phyloP scores from a whole-genome alignment of 2,329 filamentous ascomycete species.

The Monilinia vaccinii-corymbosi region DNA sequence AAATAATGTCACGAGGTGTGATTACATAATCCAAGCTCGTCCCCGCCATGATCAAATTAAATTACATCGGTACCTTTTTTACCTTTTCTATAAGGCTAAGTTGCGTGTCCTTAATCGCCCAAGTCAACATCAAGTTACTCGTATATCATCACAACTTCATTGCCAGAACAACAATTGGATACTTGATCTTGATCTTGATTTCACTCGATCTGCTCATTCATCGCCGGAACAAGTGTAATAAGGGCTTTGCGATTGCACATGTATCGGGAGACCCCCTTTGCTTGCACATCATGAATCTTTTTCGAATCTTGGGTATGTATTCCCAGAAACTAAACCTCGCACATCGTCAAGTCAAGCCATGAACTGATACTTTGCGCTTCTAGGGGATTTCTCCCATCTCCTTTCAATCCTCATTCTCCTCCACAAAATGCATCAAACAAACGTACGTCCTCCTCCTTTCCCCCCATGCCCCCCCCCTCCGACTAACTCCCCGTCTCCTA shows the following conservation, averaged over 20 bases:
- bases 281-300: slow-evolving; percentile 54
- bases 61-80: slow-evolving; percentile 1
- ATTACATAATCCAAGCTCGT: slow-evolving; percentile 6
- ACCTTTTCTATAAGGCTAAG: slow-evolving; percentile 6
- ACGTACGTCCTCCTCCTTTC: slow-evolving; percentile 46
- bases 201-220: too few relatives aligned
- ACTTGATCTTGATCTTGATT: too few relatives aligned
- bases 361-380: slow-evolving; percentile 9
- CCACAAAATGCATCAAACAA: slow-evolving; percentile 91
- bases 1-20: too few relatives aligned
- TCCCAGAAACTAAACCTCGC: not conserved
- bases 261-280: slow-evolving; percentile 3
- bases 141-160: not conserved
- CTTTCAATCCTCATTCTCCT: slow-evolving; percentile 88
- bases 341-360: not conserved
- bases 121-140: not conserved
- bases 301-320: slow-evolving; percentile 52
- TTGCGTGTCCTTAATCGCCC: slow-evolving; percentile 25
- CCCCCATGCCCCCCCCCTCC: not conserved
- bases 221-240: too few relatives aligned
- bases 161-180: not conserved
- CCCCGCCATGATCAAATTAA: not conserved
- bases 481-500: slow-evolving; percentile 1
- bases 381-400: slow-evolving; percentile 93
- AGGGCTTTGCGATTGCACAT: slow-evolving; percentile 1